Base-by-base conservation (phyloP, 345 rosid species). In the Mallotus nudiflorus region DNA sequence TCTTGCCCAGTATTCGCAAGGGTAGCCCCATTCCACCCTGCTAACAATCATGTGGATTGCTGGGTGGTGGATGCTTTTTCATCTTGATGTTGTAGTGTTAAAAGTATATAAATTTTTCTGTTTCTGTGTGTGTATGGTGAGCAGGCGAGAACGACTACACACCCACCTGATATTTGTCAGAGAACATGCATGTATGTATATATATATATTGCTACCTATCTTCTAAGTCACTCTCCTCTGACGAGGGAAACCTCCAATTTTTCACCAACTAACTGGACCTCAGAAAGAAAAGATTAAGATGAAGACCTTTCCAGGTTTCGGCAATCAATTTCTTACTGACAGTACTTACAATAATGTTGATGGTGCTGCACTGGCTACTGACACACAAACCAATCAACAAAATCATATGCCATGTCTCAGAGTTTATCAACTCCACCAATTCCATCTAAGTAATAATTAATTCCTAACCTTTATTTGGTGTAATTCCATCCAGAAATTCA, bases 101-200 rank as follows among this genome's bases (percentile, higher is more conserved):
- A 3, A 10, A 9, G 13, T 31, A 16, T 15, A 28, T 4, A 15
- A 5, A 6, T 5, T 49, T 15, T 49, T 49, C 0, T 49, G 3
- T 15, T 4, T 15, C 4, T 49, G 15, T 49, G 37, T 33, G 37
- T 3, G 37, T 6, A 33, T 33, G 37, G 37, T 33, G 6, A 3
- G 37, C 37, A 33, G 37, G 37, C 37, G 6, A 33, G 6, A 6
- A 33, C 37, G 3, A 33, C 37, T n/a, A 33, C 37, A 33, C 37
- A 3, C 57, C 68, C 68, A 65, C 68, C 56, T 65, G 56, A 65
- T 49, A 6, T 65, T 28, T 65, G 68, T 65, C 57, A 31, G 45
- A 65, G 11, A 49, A 29, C 15, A 46, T 59, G 4, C 9, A 39
- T 39, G 20, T n/a, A n/a, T n/a, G n/a, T n/a, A n/a, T n/a, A n/a